Evolutionary conservation across 2,329 filamentous ascomycete species (phyloP).

Genomic region (Aureobasidium pullulans): DNA sequence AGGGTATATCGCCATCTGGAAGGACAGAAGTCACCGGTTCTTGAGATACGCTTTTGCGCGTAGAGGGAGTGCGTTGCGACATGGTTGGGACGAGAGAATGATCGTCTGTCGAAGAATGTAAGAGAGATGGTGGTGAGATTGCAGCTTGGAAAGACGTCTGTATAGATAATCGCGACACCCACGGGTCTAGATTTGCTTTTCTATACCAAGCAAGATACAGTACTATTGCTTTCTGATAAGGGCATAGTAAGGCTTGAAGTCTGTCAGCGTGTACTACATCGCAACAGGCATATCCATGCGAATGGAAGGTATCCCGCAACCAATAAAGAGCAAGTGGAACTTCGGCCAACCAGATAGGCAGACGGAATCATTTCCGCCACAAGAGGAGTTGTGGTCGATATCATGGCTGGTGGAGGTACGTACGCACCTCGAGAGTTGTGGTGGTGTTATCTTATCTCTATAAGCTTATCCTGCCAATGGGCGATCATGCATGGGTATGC

Average conservation of each 20-base stretch:
- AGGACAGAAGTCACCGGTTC: slow-evolving; percentile 49
- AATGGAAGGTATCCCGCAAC: background rate
- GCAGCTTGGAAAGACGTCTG: background rate
- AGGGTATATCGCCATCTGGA: slow-evolving; percentile 40
- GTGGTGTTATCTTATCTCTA: background rate
- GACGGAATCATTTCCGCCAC: background rate
- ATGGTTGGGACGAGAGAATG: background rate
- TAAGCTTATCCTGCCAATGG: background rate
- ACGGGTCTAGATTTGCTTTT: background rate
- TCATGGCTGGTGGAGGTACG: background rate
- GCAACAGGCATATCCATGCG: background rate
- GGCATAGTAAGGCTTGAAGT: background rate
- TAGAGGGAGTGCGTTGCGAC: background rate
- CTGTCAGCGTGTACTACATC: background rate
- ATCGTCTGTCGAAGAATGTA: too few relatives aligned
- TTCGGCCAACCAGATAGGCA: background rate
- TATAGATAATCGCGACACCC: background rate
- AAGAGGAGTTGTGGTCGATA: background rate
- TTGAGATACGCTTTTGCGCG: slow-evolving; percentile 30
- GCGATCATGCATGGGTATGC: background rate
- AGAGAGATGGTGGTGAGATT: too few relatives aligned
- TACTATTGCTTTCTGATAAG: background rate
- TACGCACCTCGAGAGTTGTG: background rate
- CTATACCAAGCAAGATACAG: too few relatives aligned
- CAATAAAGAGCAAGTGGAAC: background rate